Evolutionary conservation across 257 asterid genomes (phyloP), one percentile per base, ranked within the genome.

Genomic region (Lantana camara): DNA sequence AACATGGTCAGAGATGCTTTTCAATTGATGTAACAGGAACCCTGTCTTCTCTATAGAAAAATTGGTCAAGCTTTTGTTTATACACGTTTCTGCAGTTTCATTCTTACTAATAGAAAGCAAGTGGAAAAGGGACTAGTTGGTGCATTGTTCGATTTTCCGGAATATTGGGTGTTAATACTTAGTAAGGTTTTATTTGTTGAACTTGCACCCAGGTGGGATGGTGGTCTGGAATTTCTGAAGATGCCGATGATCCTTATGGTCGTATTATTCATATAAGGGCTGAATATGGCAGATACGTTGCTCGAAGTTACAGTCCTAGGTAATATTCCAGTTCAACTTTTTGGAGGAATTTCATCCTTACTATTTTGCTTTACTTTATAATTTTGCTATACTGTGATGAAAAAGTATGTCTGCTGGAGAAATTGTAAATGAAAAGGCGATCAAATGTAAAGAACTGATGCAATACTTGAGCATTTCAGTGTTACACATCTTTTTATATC

Each of bases 211-310:
- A 93, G 99, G 96, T 93, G 67, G 99, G 99, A 63, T 93, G 99
- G 99, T 93, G 99, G 99, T 81, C 96, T 72, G 99, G 97, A 70
- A 71, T 82, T 78, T 82, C 99, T 42, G 90, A 85, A 70, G 91
- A 89, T 70, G 57, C 71, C 34, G 62, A 37, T 58, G 89, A 90
- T 83, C 96, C 96, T 40, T 83, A 87, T 79, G 99, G 99, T 55
- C 86, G 92, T 64, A 90, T 93, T 68, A 84, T 93, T 64, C 88
- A 62, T 66, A 90, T 93, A 67, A 84, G 84, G 42, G 95, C 97
- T 7, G 99, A 93, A 77, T 80, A 93, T 37, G 99, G 99, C 30
- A 82, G 96, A 83, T 93, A 90, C 72, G 79, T 93, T 53, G 99
- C 97, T 20, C 80, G 85, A 80, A 88, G 90, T 73, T 93, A 81